A percentile compares a stretch with the other conserved stretches of the same genome.
phyloP scores from a whole-genome alignment of 805 yeast genomes.

The Kuraishia cidri region DNA sequence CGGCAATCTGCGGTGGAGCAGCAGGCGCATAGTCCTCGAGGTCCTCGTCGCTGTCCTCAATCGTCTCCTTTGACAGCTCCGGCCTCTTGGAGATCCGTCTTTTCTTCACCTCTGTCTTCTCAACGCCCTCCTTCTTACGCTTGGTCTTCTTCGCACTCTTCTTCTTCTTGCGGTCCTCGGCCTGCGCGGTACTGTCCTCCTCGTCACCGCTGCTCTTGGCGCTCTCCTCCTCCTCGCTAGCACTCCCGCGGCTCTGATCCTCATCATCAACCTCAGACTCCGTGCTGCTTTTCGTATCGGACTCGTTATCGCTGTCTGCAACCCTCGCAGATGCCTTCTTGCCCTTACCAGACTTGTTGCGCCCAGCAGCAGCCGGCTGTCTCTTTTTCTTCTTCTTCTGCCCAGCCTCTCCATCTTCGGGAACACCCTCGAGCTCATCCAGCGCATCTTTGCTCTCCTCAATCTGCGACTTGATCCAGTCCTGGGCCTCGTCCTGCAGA shows the following conservation, averaged over 20 bases:
- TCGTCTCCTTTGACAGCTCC: constrained; percentile 15
- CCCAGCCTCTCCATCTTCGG: constrained; percentile 19
- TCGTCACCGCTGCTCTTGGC: constrained; percentile 2
- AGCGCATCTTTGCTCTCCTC: constrained; percentile 24
- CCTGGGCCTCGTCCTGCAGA: constrained; percentile 47
- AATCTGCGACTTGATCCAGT: constrained; percentile 35
- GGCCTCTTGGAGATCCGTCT: constrained; percentile 12
- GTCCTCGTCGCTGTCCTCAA: constrained; percentile 21
- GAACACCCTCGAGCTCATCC: constrained; percentile 22
- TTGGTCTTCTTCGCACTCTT: constrained; percentile 3
- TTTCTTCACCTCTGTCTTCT: constrained; percentile 5
- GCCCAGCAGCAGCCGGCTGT: constrained; percentile 7
- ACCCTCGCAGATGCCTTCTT: constrained; percentile 20
- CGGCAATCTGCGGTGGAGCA: not conserved
- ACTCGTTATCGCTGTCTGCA: constrained; percentile 38
- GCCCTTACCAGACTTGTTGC: constrained; percentile 6
- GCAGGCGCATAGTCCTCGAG: constrained; percentile 3
- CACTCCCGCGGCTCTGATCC: not conserved
- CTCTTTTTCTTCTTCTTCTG: constrained; percentile 19
- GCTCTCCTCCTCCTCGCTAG: constrained; percentile 6
- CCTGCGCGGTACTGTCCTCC: constrained; percentile 1
- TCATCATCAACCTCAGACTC: constrained; percentile 1
- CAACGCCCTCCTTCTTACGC: constrained; percentile 4
- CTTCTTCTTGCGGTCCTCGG: constrained; percentile 1
- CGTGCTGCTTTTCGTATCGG: constrained; percentile 2